phyloP scores from a whole-genome alignment of 129 eudicot species.

The Glebionis coronaria region DNA sequence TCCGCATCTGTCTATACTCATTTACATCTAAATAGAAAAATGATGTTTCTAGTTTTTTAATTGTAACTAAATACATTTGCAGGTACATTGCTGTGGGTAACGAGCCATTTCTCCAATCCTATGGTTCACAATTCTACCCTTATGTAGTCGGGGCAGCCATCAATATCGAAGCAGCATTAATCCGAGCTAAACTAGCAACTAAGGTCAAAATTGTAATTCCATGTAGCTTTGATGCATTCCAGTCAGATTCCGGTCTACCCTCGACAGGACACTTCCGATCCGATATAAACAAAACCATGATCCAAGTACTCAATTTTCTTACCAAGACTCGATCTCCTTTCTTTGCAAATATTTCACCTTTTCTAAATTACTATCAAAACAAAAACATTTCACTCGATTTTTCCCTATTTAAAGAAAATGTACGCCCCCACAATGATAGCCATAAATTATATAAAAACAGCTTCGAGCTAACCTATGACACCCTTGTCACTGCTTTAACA shows the following conservation, averaged over 20 bases:
- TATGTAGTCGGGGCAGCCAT: constrained; percentile 86
- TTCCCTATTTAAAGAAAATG: constrained; percentile 64
- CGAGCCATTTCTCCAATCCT: constrained; percentile 72
- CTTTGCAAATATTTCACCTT: constrained; percentile 72
- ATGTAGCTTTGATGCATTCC: constrained; percentile 76
- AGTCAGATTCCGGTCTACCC: constrained; percentile 60
- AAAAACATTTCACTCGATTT: constrained; percentile 73
- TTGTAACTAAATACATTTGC: constrained; percentile 18
- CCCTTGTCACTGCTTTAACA: constrained; percentile 57
- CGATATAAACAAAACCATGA: constrained; percentile 80
- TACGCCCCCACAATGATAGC: constrained; percentile 60
- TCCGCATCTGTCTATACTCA: not conserved
- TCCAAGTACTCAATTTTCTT: constrained; percentile 64
- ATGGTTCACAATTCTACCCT: constrained; percentile 68
- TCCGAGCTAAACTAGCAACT: constrained; percentile 59
- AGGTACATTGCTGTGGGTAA: constrained; percentile 90
- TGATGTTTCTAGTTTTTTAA: not conserved
- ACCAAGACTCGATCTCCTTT: constrained; percentile 67
- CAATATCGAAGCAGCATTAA: constrained; percentile 70
- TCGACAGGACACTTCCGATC: constrained; percentile 73
- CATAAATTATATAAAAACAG: constrained; percentile 56
- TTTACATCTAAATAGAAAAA: not conserved
- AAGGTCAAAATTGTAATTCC: constrained; percentile 72
- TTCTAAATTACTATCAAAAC: constrained; percentile 56
- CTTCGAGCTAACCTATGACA: constrained; percentile 68